phyloP scores from a whole-genome alignment of 306 rosid genomes.

The Sicyos edulis region DNA sequence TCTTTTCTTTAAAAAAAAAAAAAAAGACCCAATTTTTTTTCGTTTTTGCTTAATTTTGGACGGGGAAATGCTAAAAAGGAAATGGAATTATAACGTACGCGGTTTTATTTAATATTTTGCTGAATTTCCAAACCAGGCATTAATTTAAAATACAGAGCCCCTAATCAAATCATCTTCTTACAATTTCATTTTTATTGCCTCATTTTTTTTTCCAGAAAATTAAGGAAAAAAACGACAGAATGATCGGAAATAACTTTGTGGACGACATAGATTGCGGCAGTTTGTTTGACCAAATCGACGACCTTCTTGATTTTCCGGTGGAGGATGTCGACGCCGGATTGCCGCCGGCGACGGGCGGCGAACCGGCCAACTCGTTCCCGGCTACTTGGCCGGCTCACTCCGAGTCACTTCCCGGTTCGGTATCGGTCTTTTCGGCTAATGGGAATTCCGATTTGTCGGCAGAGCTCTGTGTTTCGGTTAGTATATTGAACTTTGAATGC shows the following conservation, averaged over 20 bases:
- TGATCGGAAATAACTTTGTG: conserved; percentile 71
- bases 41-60: background rate
- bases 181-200: background rate
- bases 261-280: conserved; percentile 88
- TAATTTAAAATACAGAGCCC: background rate
- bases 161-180: background rate
- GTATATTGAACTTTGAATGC: conserved; percentile 9
- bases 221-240: conserved; percentile 24
- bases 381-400: conserved; percentile 53
- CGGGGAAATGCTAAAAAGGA: background rate
- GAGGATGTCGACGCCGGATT: conserved; percentile 58
- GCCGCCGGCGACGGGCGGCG: conserved; percentile 24
- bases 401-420: conserved; percentile 45
- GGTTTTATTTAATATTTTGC: conserved; percentile 23
- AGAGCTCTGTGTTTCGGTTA: conserved; percentile 93
- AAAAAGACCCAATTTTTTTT: background rate
- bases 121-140: background rate
- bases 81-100: conserved; percentile 22
- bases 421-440: conserved; percentile 62
- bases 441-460: conserved; percentile 77
- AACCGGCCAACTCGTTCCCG: conserved; percentile 41
- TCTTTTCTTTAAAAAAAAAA: background rate
- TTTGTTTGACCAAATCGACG: conserved; percentile 95
- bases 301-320: conserved; percentile 72
- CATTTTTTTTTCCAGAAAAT: conserved; percentile 3